Base-by-base conservation (phyloP, 768 basidiomycete species). In the Coprinellus micaceus region DNA sequence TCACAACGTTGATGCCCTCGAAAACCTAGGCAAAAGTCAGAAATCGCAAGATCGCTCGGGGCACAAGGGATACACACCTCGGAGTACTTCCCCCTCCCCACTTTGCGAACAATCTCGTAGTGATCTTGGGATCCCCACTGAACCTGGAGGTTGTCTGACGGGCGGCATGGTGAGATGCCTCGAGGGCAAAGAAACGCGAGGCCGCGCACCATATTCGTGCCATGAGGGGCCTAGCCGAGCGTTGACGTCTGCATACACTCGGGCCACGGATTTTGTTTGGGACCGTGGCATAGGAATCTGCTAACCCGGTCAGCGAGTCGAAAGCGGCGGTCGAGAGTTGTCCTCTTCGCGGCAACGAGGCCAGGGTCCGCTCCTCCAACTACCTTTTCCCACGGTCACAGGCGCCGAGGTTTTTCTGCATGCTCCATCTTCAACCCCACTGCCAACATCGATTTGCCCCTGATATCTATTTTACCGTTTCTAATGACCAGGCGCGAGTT, bases 41-140 rank as follows among this genome's bases (percentile, higher is more conserved):
- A 26, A 45, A 37, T 49, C 43, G 49, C 28, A 57, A 44, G 19
- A 40, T 53, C 40, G 25, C 29, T 24, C n/a, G 41, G 37, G 46
- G 57, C 50, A 41, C 57, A 3, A 53, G 40, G 41, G 39, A 29
- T 29, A 63, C 74, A 52, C 58, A 92, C 94, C 83, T 95, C 94
- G 41, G 91, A 94, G 68, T 96, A 95, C 70, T 98, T 98, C 58
- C 94, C 94, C 60, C 94, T 76, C 22, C 94, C 94, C 7, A 98
- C 94, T 74, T 98, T 98, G 56, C 94, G 81, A 30, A 98, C 93
- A 68, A 98, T 95, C 75, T 98, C 94, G 66, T 98, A 98, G 72
- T 96, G 92, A 74, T 97, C 94, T 75, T 98, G 94, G 5, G 88
- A 83, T 52, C 94, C 94, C 94, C 94, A 98, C 64, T 94, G 91